Evolutionary conservation across 345 rosid species (phyloP).

Genomic region (Rhizophora mangle): DNA sequence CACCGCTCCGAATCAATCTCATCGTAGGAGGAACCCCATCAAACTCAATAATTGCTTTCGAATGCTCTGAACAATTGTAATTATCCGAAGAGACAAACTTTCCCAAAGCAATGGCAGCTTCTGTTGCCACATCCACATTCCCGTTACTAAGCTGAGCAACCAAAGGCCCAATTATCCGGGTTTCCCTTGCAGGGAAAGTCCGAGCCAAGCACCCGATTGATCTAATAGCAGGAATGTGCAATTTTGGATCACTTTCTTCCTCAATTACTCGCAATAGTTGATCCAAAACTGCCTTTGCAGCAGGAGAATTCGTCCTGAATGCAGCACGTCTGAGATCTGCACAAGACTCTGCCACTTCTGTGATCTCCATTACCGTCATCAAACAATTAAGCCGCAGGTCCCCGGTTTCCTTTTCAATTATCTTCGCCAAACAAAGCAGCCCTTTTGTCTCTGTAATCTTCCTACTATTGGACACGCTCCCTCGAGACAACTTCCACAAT

Average conservation of each 20-base stretch:
- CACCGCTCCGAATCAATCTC: conserved; percentile 34
- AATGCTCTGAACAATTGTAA: conserved; percentile 48
- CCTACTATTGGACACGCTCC: conserved; percentile 33
- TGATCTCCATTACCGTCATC: conserved; percentile 51
- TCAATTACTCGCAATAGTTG: conserved; percentile 51
- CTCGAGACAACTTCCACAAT: conserved; percentile 43
- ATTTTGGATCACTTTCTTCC: conserved; percentile 30
- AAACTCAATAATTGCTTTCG: conserved; percentile 54
- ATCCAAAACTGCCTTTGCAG: conserved; percentile 57
- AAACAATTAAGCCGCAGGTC: conserved; percentile 49
- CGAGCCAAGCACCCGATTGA: conserved; percentile 57
- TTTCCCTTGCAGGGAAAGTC: conserved; percentile 56
- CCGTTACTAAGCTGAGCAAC: conserved; percentile 38
- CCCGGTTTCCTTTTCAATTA: conserved; percentile 44
- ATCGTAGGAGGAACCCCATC: conserved; percentile 45
- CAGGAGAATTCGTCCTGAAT: conserved; percentile 56
- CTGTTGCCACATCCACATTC: conserved; percentile 35
- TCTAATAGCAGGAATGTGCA: conserved; percentile 42
- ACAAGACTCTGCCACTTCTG: conserved; percentile 42
- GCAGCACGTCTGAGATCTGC: conserved; percentile 52
- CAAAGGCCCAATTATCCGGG: conserved; percentile 42
- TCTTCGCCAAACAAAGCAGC: conserved; percentile 49
- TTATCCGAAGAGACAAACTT: conserved; percentile 54
- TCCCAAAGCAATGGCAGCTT: conserved; percentile 51
- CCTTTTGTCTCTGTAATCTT: conserved; percentile 58